phyloP scores from a whole-genome alignment of 2,329 filamentous ascomycete species.

The Claviceps capensis region DNA sequence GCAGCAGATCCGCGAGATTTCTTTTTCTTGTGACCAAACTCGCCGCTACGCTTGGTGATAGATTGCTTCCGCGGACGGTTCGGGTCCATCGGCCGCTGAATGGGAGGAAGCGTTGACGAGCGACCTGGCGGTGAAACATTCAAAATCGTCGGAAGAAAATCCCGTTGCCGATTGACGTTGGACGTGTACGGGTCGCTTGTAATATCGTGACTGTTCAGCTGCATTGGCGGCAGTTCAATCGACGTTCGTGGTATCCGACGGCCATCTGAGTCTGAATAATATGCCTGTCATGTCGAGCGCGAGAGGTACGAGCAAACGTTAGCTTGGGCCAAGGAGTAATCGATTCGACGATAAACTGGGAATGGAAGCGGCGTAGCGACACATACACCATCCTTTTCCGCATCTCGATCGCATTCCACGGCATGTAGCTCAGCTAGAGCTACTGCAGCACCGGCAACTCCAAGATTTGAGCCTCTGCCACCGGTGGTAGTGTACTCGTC shows the following conservation, averaged over 20 bases:
- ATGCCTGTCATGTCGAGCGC: constrained; percentile 32
- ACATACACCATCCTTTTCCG: constrained; percentile 66
- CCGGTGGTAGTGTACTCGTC: constrained; percentile 52
- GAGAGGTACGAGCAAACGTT: constrained; percentile 2
- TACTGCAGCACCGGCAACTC: constrained; percentile 61
- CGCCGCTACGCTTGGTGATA: constrained; percentile 63
- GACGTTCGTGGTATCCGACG: constrained; percentile 50
- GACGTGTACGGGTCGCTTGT: constrained; percentile 61
- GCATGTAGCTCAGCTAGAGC: constrained; percentile 72
- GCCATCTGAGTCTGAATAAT: constrained; percentile 57
- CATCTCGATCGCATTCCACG: constrained; percentile 61
- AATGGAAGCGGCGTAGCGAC: constrained; percentile 11
- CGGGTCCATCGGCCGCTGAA: constrained; percentile 59
- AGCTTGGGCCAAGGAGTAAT: not conserved
- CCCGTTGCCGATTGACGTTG: constrained; percentile 41
- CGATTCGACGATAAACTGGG: constrained; percentile 12
- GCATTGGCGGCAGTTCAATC: constrained; percentile 60
- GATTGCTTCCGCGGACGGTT: constrained; percentile 74
- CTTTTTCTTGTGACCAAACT: constrained; percentile 67
- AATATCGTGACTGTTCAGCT: constrained; percentile 42
- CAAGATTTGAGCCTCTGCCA: constrained; percentile 28
- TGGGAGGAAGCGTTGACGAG: constrained; percentile 75
- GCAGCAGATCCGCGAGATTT: constrained; percentile 58
- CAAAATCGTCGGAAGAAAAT: constrained; percentile 72
- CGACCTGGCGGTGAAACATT: constrained; percentile 71